Percentiles rank a stretch among this genome's conserved stretches.
These are phyloP conservation scores for Venturiaceae sp. DNA, from an alignment of 2,329 filamentous ascomycete genomes.

Conservation along the genomic window DNA sequence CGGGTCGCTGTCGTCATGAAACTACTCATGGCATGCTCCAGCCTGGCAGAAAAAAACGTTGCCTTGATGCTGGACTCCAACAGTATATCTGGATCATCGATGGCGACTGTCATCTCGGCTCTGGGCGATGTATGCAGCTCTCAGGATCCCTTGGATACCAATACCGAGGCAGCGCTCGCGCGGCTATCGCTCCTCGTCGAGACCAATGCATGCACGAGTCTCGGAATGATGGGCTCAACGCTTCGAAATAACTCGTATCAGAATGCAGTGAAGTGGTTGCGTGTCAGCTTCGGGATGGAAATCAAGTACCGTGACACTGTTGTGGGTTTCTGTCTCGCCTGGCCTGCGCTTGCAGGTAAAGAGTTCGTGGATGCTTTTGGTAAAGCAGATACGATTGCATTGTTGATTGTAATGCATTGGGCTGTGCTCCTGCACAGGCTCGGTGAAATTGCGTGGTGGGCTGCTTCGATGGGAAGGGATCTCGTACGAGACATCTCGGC, in stretches of 20 bases:
- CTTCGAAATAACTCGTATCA: background rate
- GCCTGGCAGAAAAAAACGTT: background rate
- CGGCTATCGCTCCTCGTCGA: background rate
- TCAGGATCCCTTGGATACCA: background rate
- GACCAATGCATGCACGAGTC: background rate
- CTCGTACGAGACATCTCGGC: background rate
- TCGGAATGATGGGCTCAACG: background rate
- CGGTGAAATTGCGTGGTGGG: background rate
- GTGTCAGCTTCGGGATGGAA: background rate
- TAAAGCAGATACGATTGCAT: background rate
- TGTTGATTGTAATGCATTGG: background rate
- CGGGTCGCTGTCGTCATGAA: background rate
- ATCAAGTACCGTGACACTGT: background rate
- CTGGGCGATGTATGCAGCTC: background rate
- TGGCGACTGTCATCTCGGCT: background rate
- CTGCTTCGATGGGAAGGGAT: background rate
- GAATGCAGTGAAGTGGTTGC: background rate
- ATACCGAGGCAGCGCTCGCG: background rate
- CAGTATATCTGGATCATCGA: background rate
- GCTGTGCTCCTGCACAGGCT: background rate
- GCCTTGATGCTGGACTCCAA: background rate
- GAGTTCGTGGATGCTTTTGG: background rate
- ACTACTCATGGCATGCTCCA: background rate
- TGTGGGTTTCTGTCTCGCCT: background rate
- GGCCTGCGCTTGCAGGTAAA: background rate